Conservation (phyloP, 2,329 filamentous ascomycete species). For the Botryotinia narcissicola region DNA sequence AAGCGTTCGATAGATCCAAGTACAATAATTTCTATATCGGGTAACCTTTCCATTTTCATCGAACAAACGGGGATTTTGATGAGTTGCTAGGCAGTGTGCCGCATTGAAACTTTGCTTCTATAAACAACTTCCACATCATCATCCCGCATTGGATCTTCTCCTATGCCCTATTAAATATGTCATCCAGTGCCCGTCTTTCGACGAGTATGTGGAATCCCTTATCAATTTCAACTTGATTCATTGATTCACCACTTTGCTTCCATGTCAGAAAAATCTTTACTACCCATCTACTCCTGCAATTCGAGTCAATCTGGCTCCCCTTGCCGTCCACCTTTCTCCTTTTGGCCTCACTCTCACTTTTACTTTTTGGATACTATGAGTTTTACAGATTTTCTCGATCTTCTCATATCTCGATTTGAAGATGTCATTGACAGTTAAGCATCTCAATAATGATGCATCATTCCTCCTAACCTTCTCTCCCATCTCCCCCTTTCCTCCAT, state of each 20-base stretch:
- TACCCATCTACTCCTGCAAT: slow-evolving; percentile 2
- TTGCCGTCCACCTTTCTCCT: not conserved
- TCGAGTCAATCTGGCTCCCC: not conserved
- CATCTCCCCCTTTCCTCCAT: slow-evolving; percentile 41
- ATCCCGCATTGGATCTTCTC: slow-evolving; percentile 5
- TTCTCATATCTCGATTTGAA: slow-evolving; percentile 24
- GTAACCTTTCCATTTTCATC: slow-evolving; percentile 16
- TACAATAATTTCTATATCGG: not conserved
- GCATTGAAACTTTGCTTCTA: not conserved
- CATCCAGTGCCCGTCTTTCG: not conserved
- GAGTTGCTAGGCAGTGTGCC: not conserved
- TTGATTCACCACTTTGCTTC: slow-evolving; percentile 2
- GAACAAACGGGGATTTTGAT: not conserved
- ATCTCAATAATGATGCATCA: slow-evolving; percentile 62
- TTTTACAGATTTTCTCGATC: slow-evolving; percentile 21
- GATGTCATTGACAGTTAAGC: slow-evolving; percentile 64
- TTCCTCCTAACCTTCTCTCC: slow-evolving; percentile 60
- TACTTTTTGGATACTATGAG: slow-evolving; percentile 22
- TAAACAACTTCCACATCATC: not conserved
- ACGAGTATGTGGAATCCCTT: not conserved
- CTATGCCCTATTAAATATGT: not conserved
- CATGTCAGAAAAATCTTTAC: slow-evolving; percentile 18
- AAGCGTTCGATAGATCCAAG: not conserved
- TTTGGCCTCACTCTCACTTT: slow-evolving; percentile 4
- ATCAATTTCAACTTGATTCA: not conserved